phyloP scores from a whole-genome alignment of 2,329 filamentous ascomycete genomes.

The Huntiella omanensis region DNA sequence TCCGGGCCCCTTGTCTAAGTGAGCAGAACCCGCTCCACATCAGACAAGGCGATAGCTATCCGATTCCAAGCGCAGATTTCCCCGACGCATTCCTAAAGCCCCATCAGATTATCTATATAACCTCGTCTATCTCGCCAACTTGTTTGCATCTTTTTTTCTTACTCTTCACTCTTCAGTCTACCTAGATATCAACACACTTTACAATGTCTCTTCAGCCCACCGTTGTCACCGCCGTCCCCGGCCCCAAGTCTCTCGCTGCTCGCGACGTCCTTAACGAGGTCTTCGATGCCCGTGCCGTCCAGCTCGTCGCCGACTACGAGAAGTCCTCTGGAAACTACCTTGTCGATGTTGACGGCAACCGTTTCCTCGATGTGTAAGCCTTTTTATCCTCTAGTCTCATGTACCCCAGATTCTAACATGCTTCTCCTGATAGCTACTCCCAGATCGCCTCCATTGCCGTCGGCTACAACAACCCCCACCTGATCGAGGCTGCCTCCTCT shows the following conservation, averaged over 20 bases:
- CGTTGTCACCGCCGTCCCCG: constrained; percentile 22
- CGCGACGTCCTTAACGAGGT: constrained; percentile 26
- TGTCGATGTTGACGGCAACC: constrained; percentile 30
- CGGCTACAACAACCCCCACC: constrained; percentile 74
- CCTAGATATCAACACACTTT: constrained; percentile 2
- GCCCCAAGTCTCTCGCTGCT: constrained; percentile 22
- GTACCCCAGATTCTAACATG: background rate
- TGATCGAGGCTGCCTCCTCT: constrained; percentile 50
- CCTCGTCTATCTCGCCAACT: background rate
- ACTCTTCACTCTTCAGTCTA: constrained; percentile 7
- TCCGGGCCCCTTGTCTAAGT: background rate
- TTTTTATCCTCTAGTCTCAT: background rate
- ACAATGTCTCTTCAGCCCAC: constrained; percentile 16
- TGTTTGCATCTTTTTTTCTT: background rate
- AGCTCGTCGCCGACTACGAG: constrained; percentile 33
- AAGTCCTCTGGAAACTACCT: constrained; percentile 35
- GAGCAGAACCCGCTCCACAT: too few relatives aligned
- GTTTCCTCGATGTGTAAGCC: constrained; percentile 28
- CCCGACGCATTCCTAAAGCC: too few relatives aligned
- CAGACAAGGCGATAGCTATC: too few relatives aligned
- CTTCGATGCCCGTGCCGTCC: constrained; percentile 32
- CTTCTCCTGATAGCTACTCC: constrained; percentile 40
- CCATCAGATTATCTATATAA: too few relatives aligned
- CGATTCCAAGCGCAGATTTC: background rate
- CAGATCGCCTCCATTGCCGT: constrained; percentile 88